Conservation (phyloP, 2,329 filamentous ascomycete species). For the Pestalotiopsis sp. region DNA sequence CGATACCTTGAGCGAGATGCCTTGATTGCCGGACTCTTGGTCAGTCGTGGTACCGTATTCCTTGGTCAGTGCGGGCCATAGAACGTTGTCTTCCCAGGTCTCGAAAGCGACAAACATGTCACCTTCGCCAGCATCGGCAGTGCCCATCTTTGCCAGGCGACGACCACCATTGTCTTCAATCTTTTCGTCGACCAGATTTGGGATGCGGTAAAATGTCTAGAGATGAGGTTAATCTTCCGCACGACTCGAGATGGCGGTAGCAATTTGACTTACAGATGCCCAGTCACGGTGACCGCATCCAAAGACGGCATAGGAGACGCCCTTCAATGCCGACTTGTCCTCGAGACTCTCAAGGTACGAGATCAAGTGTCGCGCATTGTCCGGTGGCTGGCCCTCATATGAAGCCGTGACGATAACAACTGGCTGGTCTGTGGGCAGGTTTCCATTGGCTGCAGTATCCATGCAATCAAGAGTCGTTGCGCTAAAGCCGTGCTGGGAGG, state of each 20-base stretch:
- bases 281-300: conserved; percentile 55
- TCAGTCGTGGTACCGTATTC: conserved; percentile 32
- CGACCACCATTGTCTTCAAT: conserved; percentile 50
- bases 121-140: conserved; percentile 59
- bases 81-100: conserved; percentile 60
- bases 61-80: conserved; percentile 49
- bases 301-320: conserved; percentile 54
- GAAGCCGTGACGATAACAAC: conserved; percentile 55
- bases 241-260: conserved; percentile 49
- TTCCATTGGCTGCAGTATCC: conserved; percentile 50
- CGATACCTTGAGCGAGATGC: conserved; percentile 5
- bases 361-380: conserved; percentile 57
- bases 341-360: conserved; percentile 50
- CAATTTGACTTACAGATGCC: conserved; percentile 53
- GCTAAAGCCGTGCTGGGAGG: conserved; percentile 45
- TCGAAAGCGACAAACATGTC: conserved; percentile 71
- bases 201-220: conserved; percentile 43
- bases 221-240: conserved; percentile 15
- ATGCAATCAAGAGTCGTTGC: conserved; percentile 43
- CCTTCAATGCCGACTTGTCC: conserved; percentile 37
- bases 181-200: conserved; percentile 58
- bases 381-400: conserved; percentile 58
- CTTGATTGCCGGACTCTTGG: conserved; percentile 41
- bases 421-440: conserved; percentile 47
- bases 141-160: conserved; percentile 49